Percentiles rank a stretch among this genome's conserved stretches.
phyloP scores from a whole-genome alignment of 1,284 basidiomycete genomes.

The Trametes sp. region DNA sequence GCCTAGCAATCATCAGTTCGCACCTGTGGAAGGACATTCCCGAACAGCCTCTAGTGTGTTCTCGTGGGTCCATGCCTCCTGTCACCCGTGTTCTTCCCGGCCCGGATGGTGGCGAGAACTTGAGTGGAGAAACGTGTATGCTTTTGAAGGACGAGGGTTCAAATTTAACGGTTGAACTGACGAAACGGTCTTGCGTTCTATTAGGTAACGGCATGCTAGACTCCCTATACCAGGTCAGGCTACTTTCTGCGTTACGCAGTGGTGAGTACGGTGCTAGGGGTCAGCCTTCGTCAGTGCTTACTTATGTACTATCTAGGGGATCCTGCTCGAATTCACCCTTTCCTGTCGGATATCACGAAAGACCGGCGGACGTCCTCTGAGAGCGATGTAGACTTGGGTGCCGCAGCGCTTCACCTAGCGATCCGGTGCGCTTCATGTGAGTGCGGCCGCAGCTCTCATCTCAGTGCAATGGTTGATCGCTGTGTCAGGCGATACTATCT shows the following conservation, averaged over 20 bases:
- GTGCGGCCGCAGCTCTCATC: constrained; percentile 41
- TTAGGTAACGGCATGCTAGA: constrained; percentile 45
- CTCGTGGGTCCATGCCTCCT: not conserved
- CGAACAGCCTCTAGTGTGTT: not conserved
- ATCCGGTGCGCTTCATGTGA: constrained; percentile 84
- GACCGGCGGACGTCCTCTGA: constrained; percentile 60
- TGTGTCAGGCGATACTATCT: constrained; percentile 64
- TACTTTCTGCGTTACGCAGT: constrained; percentile 81
- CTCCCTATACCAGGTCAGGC: constrained; percentile 79
- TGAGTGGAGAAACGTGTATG: too few relatives aligned
- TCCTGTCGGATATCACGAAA: constrained; percentile 79
- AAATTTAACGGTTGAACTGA: not conserved
- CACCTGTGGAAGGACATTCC: not conserved
- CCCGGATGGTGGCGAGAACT: not conserved
- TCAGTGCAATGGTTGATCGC: not conserved
- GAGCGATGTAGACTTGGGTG: constrained; percentile 63
- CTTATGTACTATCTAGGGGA: constrained; percentile 60
- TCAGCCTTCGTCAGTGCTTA: not conserved
- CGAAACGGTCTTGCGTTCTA: not conserved
- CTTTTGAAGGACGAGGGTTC: not conserved
- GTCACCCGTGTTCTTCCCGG: not conserved
- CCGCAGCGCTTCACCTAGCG: constrained; percentile 85
- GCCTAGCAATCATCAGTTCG: not conserved
- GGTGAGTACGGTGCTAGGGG: too few relatives aligned
- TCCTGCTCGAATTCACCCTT: constrained; percentile 81